Evolutionary conservation across 2,329 filamentous ascomycete genomes (phyloP).

Genomic region (Penicillium sp.): DNA sequence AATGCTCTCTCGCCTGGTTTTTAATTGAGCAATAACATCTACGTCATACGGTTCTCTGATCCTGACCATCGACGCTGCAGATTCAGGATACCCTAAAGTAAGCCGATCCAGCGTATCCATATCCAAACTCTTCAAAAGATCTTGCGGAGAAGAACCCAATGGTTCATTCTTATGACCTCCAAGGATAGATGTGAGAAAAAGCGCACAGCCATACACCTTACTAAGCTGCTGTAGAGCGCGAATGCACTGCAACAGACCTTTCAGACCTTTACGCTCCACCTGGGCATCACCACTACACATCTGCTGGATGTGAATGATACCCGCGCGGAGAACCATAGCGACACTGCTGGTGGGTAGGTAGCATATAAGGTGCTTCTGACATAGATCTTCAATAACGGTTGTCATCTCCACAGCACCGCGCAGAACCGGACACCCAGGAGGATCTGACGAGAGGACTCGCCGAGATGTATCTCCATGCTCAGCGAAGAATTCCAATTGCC

Average conservation of each 20-base stretch:
- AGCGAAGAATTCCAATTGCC: constrained; percentile 69
- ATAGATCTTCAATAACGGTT: constrained; percentile 70
- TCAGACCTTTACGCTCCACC: not conserved
- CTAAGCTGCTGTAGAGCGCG: constrained; percentile 4
- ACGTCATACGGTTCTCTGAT: constrained; percentile 14
- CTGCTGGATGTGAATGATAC: constrained; percentile 83
- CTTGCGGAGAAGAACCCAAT: not conserved
- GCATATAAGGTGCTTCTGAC: constrained; percentile 65
- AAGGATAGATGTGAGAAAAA: constrained; percentile 1
- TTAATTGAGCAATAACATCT: constrained; percentile 8
- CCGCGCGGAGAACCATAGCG: constrained; percentile 78
- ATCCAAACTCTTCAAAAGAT: constrained; percentile 9
- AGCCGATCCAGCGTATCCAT: constrained; percentile 7
- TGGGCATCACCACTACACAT: constrained; percentile 45
- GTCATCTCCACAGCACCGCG: constrained; percentile 66
- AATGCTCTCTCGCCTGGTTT: constrained; percentile 1
- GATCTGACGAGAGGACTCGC: not conserved
- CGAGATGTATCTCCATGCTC: constrained; percentile 3
- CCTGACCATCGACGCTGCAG: not conserved
- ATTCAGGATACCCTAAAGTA: not conserved
- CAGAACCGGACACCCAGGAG: constrained; percentile 41
- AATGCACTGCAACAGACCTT: constrained; percentile 4
- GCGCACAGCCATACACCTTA: constrained; percentile 1
- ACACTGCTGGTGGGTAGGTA: constrained; percentile 81
- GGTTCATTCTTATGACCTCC: not conserved